Percentiles rank a stretch among this genome's conserved stretches.
These are phyloP conservation scores for Phytopythium delawarense DNA, from an alignment of 352 stramenopile species.

Conservation along the genomic window DNA sequence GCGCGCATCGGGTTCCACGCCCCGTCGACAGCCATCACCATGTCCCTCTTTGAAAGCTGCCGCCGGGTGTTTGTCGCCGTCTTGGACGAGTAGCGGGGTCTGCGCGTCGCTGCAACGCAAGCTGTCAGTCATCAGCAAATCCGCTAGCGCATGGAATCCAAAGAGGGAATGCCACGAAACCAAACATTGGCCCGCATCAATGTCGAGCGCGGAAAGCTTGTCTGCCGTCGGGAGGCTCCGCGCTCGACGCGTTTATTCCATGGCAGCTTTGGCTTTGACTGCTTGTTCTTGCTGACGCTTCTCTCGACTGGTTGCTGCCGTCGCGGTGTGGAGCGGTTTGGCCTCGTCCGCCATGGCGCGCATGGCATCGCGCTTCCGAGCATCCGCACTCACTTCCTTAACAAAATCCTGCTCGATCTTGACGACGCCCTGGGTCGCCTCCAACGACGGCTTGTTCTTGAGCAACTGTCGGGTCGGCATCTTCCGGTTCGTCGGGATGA, in stretches of 20 bases:
- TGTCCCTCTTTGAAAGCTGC: slow-evolving; percentile 95
- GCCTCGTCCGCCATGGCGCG: slow-evolving; percentile 23
- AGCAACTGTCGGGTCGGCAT: neutral
- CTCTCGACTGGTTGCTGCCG: neutral
- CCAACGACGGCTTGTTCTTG: neutral
- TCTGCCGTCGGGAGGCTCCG: neutral
- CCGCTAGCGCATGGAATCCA: neutral
- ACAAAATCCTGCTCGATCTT: slow-evolving; percentile 1
- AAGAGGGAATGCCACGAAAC: neutral
- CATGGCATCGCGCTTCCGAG: slow-evolving; percentile 16
- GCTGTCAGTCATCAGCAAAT: neutral
- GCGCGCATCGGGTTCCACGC: slow-evolving; percentile 94
- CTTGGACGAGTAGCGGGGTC: slow-evolving; percentile 20
- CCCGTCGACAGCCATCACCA: slow-evolving; percentile 95
- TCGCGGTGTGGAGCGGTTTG: slow-evolving; percentile 15
- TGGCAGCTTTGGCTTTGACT: slow-evolving; percentile 1
- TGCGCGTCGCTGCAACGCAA: neutral
- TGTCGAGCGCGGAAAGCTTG: neutral
- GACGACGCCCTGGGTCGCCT: slow-evolving; percentile 1
- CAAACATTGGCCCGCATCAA: neutral
- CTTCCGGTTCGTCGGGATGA: slow-evolving; percentile 33
- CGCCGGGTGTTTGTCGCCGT: slow-evolving; percentile 49
- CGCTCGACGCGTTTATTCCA: neutral
- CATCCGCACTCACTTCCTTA: slow-evolving; percentile 17
- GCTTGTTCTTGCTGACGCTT: slow-evolving; percentile 2